These are phyloP conservation scores for Fraxinus dipetala DNA, from an alignment of 305 asterid species.

Conservation along the genomic window DNA sequence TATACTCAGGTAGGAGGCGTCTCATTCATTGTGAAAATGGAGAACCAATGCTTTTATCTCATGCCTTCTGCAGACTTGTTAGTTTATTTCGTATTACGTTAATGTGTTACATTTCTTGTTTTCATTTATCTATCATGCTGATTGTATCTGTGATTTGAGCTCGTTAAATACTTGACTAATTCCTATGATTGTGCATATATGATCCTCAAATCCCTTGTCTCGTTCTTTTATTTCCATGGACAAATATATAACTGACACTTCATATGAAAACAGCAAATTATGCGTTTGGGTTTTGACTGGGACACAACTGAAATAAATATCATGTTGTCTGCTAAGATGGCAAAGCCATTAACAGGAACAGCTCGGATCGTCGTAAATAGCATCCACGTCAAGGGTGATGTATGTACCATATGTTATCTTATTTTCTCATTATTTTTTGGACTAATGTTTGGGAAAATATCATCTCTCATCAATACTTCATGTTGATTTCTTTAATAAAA, in stretches of 20 bases:
- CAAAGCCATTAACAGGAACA: conserved; percentile 84
- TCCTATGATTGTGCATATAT: background rate
- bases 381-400: conserved; percentile 95
- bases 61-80: background rate
- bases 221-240: background rate
- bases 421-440: background rate
- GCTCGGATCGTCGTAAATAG: conserved; percentile 88
- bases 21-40: background rate
- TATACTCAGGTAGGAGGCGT: background rate
- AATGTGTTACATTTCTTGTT: background rate
- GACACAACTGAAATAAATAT: conserved; percentile 75
- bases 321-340: conserved; percentile 83
- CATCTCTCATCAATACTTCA: background rate
- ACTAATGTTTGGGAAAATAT: background rate
- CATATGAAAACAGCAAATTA: conserved; percentile 48
- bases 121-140: background rate
- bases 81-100: background rate
- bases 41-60: background rate
- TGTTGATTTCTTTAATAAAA: background rate
- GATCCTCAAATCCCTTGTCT: background rate
- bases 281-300: conserved; percentile 94
- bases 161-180: background rate
- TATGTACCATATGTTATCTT: conserved; percentile 41
- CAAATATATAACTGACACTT: conserved; percentile 24
- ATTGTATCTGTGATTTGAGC: background rate